Conservation (phyloP, 1,139 yeast genomes). For the Debaryomyces fabryi region DNA sequence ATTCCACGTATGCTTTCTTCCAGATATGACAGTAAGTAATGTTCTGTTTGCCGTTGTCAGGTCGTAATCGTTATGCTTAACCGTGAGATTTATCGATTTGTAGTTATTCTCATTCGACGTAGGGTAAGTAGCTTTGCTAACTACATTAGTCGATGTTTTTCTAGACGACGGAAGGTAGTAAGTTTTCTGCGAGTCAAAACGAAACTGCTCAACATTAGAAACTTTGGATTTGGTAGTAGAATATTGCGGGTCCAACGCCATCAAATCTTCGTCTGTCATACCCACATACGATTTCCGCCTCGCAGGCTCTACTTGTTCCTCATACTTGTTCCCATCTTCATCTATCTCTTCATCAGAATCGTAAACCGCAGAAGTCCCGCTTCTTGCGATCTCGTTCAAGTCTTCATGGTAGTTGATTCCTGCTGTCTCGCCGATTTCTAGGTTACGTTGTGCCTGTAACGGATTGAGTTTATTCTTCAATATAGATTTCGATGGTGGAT, state of each 20-base stretch:
- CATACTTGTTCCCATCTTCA: constrained; percentile 8
- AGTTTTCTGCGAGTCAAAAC: constrained; percentile 44
- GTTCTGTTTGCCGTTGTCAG: constrained; percentile 28
- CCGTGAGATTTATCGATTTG: constrained; percentile 42
- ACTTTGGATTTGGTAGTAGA: constrained; percentile 33
- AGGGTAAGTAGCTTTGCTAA: constrained; percentile 25
- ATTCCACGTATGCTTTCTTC: constrained; percentile 51
- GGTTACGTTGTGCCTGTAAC: constrained; percentile 34
- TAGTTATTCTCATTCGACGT: constrained; percentile 45
- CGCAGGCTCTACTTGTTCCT: constrained; percentile 12
- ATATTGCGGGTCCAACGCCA: constrained; percentile 62
- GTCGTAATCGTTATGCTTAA: constrained; percentile 38
- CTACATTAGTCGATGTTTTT: constrained; percentile 15
- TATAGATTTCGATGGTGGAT: constrained; percentile 42
- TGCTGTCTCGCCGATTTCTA: constrained; percentile 21
- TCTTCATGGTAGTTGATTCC: constrained; percentile 23
- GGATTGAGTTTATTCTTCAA: constrained; percentile 41
- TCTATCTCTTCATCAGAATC: constrained; percentile 14
- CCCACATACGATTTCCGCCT: constrained; percentile 60
- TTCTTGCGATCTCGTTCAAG: constrained; percentile 6
- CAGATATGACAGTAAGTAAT: constrained; percentile 40
- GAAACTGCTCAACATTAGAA: constrained; percentile 39
- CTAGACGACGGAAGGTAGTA: constrained; percentile 34
- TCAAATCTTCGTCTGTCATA: constrained; percentile 65
- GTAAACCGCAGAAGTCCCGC: constrained; percentile 9